These are phyloP conservation scores for Chlamydomonas asymmetrica DNA, from an alignment of 139 green algal genomes.

Conservation along the genomic window DNA sequence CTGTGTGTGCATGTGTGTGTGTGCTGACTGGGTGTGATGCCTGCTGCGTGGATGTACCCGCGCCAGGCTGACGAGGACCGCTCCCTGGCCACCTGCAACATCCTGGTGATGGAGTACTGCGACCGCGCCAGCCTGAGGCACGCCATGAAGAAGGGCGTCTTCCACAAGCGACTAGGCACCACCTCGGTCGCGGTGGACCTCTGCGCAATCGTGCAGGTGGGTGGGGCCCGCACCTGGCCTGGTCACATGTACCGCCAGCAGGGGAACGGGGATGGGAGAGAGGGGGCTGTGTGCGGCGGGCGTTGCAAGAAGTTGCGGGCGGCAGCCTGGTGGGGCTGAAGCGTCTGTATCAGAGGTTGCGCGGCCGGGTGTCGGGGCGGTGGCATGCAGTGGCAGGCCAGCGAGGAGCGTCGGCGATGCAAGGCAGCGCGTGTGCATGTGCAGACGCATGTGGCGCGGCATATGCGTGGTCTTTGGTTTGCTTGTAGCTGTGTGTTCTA, in stretches of 20 bases:
- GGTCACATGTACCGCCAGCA: neutral
- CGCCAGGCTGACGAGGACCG: constrained; percentile 60
- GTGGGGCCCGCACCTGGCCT: neutral
- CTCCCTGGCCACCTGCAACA: constrained; percentile 62
- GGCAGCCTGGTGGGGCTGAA: no score
- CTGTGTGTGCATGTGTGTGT: no score
- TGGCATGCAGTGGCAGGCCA: no score
- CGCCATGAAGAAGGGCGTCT: constrained; percentile 64
- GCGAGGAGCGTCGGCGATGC: no score
- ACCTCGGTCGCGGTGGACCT: constrained; percentile 62
- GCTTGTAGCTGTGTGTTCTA: constrained; percentile 5
- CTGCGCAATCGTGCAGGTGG: constrained; percentile 57
- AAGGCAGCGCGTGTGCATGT: neutral
- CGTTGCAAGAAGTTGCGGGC: no score
- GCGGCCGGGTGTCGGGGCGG: no score
- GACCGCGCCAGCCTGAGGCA: constrained; percentile 52
- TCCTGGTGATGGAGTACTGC: constrained; percentile 63
- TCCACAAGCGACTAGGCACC: constrained; percentile 62
- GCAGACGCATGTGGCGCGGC: neutral
- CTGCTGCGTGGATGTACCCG: no score
- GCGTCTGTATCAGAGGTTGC: no score
- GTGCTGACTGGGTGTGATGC: no score
- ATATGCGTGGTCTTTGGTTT: constrained; percentile 1
- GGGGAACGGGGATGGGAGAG: no score
- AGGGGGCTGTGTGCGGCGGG: no score